Percentiles rank a stretch among this genome's conserved stretches.
Conservation (phyloP, 148 eudicot species). For the Arctostaphylos glauca region DNA sequence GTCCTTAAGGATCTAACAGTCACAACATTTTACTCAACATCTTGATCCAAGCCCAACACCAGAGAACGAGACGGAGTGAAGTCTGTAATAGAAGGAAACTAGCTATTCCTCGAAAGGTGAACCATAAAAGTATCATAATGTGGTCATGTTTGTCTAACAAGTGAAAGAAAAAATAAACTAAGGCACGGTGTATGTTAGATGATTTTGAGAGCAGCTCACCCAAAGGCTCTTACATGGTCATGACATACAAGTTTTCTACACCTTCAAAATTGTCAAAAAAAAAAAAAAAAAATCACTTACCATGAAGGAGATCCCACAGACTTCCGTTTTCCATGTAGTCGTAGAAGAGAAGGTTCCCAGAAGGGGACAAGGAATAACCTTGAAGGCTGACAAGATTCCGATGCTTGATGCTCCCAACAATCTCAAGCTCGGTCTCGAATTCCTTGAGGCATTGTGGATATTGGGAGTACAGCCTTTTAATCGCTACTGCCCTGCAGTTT, state of each 20-base stretch:
- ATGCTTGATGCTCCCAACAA: conserved; percentile 96
- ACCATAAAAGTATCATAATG: background rate
- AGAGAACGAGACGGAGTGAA: background rate
- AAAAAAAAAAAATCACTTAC: conserved; percentile 31
- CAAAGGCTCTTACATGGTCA: background rate
- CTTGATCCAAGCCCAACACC: background rate
- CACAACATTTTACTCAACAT: background rate
- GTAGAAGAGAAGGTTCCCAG: conserved; percentile 93
- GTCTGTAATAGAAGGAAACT: background rate
- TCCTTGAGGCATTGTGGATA: conserved; percentile 75
- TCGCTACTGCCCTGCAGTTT: conserved; percentile 92
- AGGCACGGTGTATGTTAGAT: background rate
- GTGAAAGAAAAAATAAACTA: background rate
- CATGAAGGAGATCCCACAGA: conserved; percentile 97
- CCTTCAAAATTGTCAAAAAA: background rate
- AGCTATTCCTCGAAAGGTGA: background rate
- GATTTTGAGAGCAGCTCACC: background rate
- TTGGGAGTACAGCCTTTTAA: conserved; percentile 80
- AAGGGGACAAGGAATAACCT: conserved; percentile 87
- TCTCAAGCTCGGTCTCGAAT: conserved; percentile 95
- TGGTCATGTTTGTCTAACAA: background rate
- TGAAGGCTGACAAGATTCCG: conserved; percentile 90
- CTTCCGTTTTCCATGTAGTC: conserved; percentile 99
- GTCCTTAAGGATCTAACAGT: background rate
- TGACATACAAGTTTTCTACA: background rate